Conservation (phyloP, 2,329 filamentous ascomycete species). For the Pestalotiopsis sp. region DNA sequence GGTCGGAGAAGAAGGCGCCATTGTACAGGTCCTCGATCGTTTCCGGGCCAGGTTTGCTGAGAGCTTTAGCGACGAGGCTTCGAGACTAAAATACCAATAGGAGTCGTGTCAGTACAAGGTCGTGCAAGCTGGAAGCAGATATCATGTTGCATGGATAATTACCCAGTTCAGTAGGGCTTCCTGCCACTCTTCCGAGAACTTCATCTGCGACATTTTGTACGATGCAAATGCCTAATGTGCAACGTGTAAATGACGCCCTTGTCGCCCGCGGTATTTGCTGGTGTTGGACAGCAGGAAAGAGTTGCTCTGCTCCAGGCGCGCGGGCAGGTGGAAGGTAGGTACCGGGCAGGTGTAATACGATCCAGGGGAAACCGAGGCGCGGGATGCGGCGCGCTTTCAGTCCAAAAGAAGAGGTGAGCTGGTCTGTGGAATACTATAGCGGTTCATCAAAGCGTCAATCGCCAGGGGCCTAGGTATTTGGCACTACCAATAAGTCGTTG, state of each 20-base stretch:
- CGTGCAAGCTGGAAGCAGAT: not conserved
- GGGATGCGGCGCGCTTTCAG: not conserved
- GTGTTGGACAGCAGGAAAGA: not conserved
- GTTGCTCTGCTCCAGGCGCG: not conserved
- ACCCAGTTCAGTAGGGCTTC: conserved; percentile 19
- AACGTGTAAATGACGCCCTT: not conserved
- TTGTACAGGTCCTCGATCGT: conserved; percentile 56
- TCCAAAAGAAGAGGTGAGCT: not conserved
- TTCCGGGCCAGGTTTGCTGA: conserved; percentile 37
- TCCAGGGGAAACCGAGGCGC: not conserved
- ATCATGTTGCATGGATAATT: not conserved
- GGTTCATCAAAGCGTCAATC: not conserved
- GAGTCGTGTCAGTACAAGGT: not conserved
- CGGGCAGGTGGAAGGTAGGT: not conserved
- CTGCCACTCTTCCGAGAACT: conserved; percentile 16
- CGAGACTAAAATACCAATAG: conserved; percentile 24
- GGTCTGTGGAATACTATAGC: not conserved
- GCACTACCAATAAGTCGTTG: not conserved
- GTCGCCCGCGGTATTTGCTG: not conserved
- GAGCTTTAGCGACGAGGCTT: conserved; percentile 28
- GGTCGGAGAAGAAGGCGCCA: conserved; percentile 55
- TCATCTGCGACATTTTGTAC: conserved; percentile 14
- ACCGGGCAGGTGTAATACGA: not conserved
- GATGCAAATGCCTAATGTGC: not conserved
- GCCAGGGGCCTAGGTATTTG: not conserved